Conservation (phyloP, 108 stramenopile species). For the Skeletonema menzelii region DNA sequence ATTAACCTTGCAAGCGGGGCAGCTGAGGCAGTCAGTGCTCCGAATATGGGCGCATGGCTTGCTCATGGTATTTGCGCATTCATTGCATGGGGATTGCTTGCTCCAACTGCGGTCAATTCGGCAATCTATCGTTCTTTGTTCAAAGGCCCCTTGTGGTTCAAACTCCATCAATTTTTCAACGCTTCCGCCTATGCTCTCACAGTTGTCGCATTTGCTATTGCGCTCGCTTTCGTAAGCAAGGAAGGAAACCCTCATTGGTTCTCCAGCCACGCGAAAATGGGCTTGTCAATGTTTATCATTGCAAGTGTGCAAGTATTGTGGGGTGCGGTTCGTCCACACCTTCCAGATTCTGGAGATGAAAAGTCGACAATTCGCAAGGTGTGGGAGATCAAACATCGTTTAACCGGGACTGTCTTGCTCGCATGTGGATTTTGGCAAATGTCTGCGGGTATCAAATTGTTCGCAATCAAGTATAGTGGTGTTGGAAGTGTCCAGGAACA, state of each 20-base stretch:
- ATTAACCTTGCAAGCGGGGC: neutral
- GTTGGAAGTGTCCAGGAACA: constrained; percentile 10
- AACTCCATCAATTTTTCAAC: neutral
- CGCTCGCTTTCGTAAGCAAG: constrained; percentile 2
- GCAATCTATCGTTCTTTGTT: constrained; percentile 8
- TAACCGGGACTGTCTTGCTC: constrained; percentile 12
- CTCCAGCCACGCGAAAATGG: constrained; percentile 30
- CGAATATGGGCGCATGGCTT: neutral
- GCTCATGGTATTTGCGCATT: constrained; percentile 7
- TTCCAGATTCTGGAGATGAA: constrained; percentile 31
- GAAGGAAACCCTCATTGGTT: constrained; percentile 24
- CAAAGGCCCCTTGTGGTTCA: neutral
- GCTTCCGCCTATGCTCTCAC: neutral
- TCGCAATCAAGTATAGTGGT: constrained; percentile 10
- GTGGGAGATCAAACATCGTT: constrained; percentile 34
- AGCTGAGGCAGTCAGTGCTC: neutral
- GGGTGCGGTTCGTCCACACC: constrained; percentile 42
- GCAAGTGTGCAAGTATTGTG: constrained; percentile 36
- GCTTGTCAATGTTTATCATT: constrained; percentile 44
- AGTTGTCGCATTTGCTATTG: neutral
- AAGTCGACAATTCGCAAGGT: constrained; percentile 17
- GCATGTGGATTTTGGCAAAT: constrained; percentile 45
- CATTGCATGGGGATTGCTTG: constrained; percentile 22
- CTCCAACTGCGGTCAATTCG: constrained; percentile 21
- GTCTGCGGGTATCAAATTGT: constrained; percentile 23